Base-by-base conservation (phyloP, 2,329 filamentous ascomycete species). In the Trichoderma asperellum region DNA sequence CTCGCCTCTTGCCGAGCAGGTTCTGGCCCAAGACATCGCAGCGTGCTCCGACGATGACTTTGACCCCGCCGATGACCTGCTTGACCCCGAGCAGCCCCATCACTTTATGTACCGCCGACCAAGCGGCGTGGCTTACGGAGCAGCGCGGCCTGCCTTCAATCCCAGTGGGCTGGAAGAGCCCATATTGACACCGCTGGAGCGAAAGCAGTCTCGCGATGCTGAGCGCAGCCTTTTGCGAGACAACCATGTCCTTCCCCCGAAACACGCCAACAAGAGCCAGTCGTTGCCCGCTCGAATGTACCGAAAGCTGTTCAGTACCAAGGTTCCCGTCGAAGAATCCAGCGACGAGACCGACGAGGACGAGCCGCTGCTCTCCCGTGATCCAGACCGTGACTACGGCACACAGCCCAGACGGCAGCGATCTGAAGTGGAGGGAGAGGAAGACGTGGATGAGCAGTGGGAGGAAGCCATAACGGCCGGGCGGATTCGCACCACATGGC, bases 401-500 rank as follows among this genome's bases (percentile, higher is more conserved):
- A 18, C 80, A 77, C 55, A 43, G 29, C 40, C 79, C 79, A 12
- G 74, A 76, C 66, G 80, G 80, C 56, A 61, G 56, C 12, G 16
- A 8, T 7, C 56, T 8, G 82, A 83, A 12, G 81, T 83, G 27
- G 81, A 81, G 49, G 64, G 40, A 40, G 83, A 83, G 68, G 83
- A 84, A 5, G 87, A 88, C 57, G 83, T 94, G 62, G 88, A 91
- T 73, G 86, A 89, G 74, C 91, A 92, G 76, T 97, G 93, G 93
- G 91, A 95, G 71, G 91, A 94, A 71, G 95, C 94, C 0, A 92
- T 97, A 12, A 86, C 88, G 0, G 87, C 91, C 0, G 93, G 94
- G 12, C 87, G 89, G 76, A 94, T 98, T 73, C 90, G 91, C 65
- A 97, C 94, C 5, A 96, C 93, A 5, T 98, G 94, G 94, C 90